Conservation (phyloP, 495 filamentous ascomycete species). For the Collariella sp. region DNA sequence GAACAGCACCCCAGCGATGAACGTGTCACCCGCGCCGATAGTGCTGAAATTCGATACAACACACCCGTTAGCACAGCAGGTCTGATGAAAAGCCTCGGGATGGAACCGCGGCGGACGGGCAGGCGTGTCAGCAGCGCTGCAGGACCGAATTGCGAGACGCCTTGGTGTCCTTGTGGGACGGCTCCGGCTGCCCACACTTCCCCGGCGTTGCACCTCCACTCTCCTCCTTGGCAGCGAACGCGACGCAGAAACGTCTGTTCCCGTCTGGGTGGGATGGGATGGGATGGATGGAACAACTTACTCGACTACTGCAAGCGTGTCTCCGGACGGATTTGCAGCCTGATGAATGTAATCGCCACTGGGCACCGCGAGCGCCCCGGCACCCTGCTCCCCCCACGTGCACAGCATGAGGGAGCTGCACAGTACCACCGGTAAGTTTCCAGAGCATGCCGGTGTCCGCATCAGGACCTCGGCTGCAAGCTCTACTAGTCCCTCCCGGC, state of each 20-base stretch:
- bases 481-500: conserved; percentile 49
- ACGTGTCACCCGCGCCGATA: conserved; percentile 67
- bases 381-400: conserved; percentile 61
- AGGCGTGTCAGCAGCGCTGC: background rate
- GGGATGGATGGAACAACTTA: too few species aligned
- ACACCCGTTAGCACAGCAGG: conserved; percentile 16
- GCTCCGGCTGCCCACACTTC: background rate
- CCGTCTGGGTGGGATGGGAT: background rate
- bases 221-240: background rate
- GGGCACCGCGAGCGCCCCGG: conserved; percentile 38
- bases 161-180: background rate
- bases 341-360: conserved; percentile 34
- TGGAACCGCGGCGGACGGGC: background rate
- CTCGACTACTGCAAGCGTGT: conserved; percentile 48
- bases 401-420: conserved; percentile 50
- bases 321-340: conserved; percentile 36
- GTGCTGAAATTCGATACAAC: conserved; percentile 35
- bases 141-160: conserved; percentile 4
- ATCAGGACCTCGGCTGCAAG: conserved; percentile 44
- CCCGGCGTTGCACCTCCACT: background rate
- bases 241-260: background rate
- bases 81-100: background rate
- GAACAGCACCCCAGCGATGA: conserved; percentile 64
- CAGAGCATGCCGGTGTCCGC: background rate
- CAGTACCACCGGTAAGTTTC: background rate